Percentiles rank a stretch among this genome's conserved stretches.
These are phyloP conservation scores for Linum usitatissimum DNA, from an alignment of 345 rosid species.

Conservation along the genomic window DNA sequence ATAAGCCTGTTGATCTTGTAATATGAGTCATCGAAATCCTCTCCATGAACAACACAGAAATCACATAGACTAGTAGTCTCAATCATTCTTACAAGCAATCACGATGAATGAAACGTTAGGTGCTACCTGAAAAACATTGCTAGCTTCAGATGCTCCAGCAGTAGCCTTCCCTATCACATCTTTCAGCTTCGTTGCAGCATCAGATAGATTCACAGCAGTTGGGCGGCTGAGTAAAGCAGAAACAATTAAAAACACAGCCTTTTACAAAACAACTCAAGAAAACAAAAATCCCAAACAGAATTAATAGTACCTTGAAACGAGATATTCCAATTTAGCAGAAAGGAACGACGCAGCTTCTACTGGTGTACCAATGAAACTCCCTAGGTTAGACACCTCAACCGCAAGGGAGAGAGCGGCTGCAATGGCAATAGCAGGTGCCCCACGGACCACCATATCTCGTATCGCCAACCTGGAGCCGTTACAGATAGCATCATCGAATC, in stretches of 20 bases:
- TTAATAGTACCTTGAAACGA: slow-evolving; percentile 50
- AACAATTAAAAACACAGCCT: not conserved
- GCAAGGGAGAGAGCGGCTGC: slow-evolving; percentile 91
- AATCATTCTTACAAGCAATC: not conserved
- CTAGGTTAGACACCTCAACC: slow-evolving; percentile 58
- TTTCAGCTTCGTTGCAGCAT: slow-evolving; percentile 75
- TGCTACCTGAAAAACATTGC: slow-evolving; percentile 45
- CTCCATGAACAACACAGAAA: not conserved
- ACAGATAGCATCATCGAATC: not conserved
- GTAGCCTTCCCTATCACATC: slow-evolving; percentile 41
- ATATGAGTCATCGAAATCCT: not conserved
- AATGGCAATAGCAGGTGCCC: slow-evolving; percentile 97
- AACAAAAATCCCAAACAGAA: not conserved
- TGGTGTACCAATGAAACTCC: slow-evolving; percentile 41
- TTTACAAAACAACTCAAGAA: not conserved
- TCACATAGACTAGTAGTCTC: not conserved
- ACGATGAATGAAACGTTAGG: not conserved
- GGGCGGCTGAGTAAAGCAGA: slow-evolving; percentile 49
- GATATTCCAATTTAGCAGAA: slow-evolving; percentile 50
- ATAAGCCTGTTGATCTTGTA: slow-evolving; percentile 35
- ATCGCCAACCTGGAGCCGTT: slow-evolving; percentile 51
- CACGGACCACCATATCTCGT: slow-evolving; percentile 92
- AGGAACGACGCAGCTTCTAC: slow-evolving; percentile 49
- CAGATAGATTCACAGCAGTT: slow-evolving; percentile 81
- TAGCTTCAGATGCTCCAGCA: slow-evolving; percentile 29